Base-by-base conservation (phyloP, 805 yeast genomes). In the Wickerhamomyces tratensis region DNA sequence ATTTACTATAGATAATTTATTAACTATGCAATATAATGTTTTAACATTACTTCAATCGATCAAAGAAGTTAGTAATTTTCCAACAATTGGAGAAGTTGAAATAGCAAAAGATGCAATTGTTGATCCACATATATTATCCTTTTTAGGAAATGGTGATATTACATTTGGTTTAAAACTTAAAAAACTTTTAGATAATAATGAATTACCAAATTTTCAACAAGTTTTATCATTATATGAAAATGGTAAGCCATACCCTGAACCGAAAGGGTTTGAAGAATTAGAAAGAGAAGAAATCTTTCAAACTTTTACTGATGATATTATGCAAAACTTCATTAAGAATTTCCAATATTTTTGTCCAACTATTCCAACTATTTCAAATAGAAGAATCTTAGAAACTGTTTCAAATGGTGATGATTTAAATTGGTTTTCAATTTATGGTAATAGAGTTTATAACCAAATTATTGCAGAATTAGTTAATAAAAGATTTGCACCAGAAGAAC, bases 401-500 rank as follows among this genome's bases (percentile, higher is more conserved):
- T 33, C 29, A n/a, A 33, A 29, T 5, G 41, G 39, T 12, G 37
- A 33, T 11, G n/a, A 35, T 6, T 13, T 40, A 3, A 35, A 37
- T 2, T 42, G 39, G n/a, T 35, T 44, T 8, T 9, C 38, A 6
- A 25, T 38, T 12, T 11, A 31, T n/a, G 49, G 49, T 5, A 36
- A 36, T 37, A 37, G 43, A 7, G 33, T 12, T 12, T 46, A 42
- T n/a, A 36, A 44, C 11, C 33, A 31, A 11, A 9, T 41, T 7
- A 38, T 36, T 5, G 26, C 33, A 11, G 47, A 41, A 11, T 41
- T 42, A 2, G 35, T 33, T 4, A 31, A 26, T 4, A 41, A 44
- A 25, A 36, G 47, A 10, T 42, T 46, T 29, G 34, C 33, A 5
- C 46, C 42, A 29, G 36, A 38, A 14, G 45, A 44, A 10, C 25